Percentiles rank a stretch among this genome's conserved stretches.
Conservation (phyloP, 139 green algal species). For the Parachlorella kessleri region DNA sequence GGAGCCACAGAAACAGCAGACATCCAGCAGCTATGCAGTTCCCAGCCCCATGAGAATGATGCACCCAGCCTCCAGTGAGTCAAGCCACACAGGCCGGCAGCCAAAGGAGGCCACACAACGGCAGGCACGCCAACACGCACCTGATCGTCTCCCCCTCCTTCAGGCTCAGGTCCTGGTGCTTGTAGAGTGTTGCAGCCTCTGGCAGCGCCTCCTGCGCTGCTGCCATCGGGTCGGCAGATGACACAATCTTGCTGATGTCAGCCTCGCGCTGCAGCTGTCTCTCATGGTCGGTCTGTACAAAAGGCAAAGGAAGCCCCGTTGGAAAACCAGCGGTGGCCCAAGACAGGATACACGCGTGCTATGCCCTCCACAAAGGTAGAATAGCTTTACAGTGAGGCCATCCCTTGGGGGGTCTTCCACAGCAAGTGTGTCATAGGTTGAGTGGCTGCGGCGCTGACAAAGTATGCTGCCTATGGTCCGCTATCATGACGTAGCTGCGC, state of each 20-base stretch:
- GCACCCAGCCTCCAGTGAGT: not conserved
- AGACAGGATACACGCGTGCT: too few species aligned
- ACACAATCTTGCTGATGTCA: constrained; percentile 22
- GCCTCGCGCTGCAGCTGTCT: constrained; percentile 43
- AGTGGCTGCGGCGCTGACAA: too few species aligned
- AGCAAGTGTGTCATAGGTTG: too few species aligned
- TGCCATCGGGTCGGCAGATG: constrained; percentile 3
- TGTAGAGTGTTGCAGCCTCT: constrained; percentile 53
- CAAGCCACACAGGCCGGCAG: not conserved
- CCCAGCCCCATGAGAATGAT: not conserved
- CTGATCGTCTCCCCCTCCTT: constrained; percentile 79
- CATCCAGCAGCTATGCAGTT: not conserved
- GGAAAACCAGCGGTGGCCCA: too few species aligned
- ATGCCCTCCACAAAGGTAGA: too few species aligned
- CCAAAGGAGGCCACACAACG: too few species aligned
- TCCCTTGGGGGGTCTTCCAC: too few species aligned
- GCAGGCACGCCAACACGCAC: constrained; percentile 9
- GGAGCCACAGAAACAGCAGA: not conserved
- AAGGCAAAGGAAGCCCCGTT: not conserved
- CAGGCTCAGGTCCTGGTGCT: constrained; percentile 65
- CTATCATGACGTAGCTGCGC: too few species aligned
- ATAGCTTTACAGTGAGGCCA: too few species aligned
- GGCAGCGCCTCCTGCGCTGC: constrained; percentile 3
- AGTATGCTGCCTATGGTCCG: too few species aligned
- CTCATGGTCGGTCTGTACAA: constrained; percentile 50